Evolutionary conservation across 164 flowering plant species (phyloP).

Genomic region (Annona cherimola): DNA sequence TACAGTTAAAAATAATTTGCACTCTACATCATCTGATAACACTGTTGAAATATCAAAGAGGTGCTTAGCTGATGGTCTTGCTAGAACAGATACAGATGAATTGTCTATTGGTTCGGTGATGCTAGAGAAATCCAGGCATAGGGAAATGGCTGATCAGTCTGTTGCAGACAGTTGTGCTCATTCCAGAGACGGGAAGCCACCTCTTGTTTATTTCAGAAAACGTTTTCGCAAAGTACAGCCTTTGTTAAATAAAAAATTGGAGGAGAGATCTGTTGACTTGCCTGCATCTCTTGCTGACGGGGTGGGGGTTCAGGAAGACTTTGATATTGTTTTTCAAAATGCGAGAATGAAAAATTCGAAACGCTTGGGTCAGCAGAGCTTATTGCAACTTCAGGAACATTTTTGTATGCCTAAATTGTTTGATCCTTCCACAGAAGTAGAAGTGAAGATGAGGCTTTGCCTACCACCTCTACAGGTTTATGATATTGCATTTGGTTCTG

Average conservation of each 20-base stretch:
- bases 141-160: conserved; percentile 22
- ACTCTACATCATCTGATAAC: conserved; percentile 22
- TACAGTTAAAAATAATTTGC: conserved; percentile 5
- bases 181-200: conserved; percentile 27
- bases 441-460: conserved; percentile 30
- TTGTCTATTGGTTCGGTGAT: conserved; percentile 14
- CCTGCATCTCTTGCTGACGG: conserved; percentile 17
- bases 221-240: conserved; percentile 38
- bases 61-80: conserved; percentile 14
- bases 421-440: conserved; percentile 22
- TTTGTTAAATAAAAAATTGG: conserved; percentile 9
- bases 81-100: conserved; percentile 13
- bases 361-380: conserved; percentile 10
- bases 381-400: conserved; percentile 27
- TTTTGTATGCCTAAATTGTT: conserved; percentile 25
- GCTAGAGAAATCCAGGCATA: conserved; percentile 18
- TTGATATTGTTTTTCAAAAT: conserved; percentile 10
- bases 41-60: conserved; percentile 14
- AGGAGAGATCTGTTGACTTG: conserved; percentile 20
- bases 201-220: conserved; percentile 72
- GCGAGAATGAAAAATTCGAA: conserved; percentile 11
- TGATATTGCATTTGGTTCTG: conserved; percentile 15
- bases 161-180: conserved; percentile 10
- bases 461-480: conserved; percentile 23
- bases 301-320: conserved; percentile 19